phyloP scores from a whole-genome alignment of 352 stramenopile genomes.

The Globisporangium emineosum region DNA sequence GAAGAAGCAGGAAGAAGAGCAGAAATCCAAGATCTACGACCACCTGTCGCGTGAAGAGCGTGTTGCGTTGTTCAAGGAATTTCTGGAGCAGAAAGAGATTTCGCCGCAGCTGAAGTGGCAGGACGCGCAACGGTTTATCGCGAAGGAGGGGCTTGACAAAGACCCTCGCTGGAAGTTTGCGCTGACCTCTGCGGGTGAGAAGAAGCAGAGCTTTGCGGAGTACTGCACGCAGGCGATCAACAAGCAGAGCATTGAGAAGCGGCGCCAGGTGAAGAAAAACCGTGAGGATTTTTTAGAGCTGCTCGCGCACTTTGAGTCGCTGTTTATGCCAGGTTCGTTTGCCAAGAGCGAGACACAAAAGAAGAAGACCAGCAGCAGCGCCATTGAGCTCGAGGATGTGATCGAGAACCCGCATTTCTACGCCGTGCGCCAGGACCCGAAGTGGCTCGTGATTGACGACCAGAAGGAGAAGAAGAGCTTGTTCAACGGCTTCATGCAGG shows the following conservation, averaged over 20 bases:
- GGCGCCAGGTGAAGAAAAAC: conserved; percentile 62
- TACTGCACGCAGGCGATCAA: conserved; percentile 78
- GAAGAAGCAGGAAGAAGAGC: conserved; percentile 46
- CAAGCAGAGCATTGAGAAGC: conserved; percentile 59
- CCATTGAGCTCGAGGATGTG: conserved; percentile 49
- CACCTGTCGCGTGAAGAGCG: conserved; percentile 49
- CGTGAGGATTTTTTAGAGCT: conserved; percentile 78
- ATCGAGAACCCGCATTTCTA: conserved; percentile 44
- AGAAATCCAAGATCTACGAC: conserved; percentile 40
- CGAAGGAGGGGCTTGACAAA: conserved; percentile 50
- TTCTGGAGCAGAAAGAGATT: conserved; percentile 71
- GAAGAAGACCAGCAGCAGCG: conserved; percentile 13
- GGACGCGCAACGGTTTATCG: conserved; percentile 57
- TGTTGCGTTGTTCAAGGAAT: conserved; percentile 63
- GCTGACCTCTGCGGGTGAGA: conserved; percentile 62
- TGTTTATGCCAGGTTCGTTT: conserved; percentile 19
- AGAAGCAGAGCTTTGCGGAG: conserved; percentile 83
- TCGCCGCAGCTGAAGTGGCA: conserved; percentile 69
- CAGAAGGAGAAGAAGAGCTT: conserved; percentile 64
- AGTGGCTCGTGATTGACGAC: conserved; percentile 62
- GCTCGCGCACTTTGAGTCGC: conserved; percentile 47
- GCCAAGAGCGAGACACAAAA: not conserved
- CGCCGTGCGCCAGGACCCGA: conserved; percentile 57
- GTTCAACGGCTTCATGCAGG: conserved; percentile 64
- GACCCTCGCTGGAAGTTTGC: conserved; percentile 72